A percentile compares a stretch with the other conserved stretches of the same genome.
Conservation (phyloP, 495 filamentous ascomycete species). For the Pseudoneurospora amorphoporcata region DNA sequence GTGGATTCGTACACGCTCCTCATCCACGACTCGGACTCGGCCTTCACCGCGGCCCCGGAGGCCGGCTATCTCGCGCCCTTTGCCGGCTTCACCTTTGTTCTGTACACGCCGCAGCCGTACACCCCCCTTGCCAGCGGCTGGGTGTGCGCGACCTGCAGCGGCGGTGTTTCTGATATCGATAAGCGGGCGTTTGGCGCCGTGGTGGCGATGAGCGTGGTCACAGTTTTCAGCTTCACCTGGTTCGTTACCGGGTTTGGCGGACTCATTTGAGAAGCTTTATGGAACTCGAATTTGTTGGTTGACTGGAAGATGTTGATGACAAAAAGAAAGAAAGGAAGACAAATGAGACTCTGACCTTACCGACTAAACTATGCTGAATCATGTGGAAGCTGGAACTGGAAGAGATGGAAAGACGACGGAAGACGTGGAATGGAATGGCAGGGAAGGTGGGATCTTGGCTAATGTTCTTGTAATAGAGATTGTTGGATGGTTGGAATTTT, state of each 20-base stretch:
- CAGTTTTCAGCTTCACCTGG: slow-evolving; percentile 78
- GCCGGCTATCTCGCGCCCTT: slow-evolving; percentile 64
- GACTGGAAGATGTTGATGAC: slow-evolving; percentile 1
- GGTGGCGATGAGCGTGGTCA: slow-evolving; percentile 63
- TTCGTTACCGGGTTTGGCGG: slow-evolving; percentile 61
- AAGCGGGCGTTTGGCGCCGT: slow-evolving; percentile 59
- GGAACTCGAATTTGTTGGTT: not conserved
- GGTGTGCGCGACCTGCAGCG: slow-evolving; percentile 61
- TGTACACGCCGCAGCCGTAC: slow-evolving; percentile 66
- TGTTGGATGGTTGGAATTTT: not conserved
- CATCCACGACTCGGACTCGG: slow-evolving; percentile 63
- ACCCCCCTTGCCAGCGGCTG: slow-evolving; percentile 46
- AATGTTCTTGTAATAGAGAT: not conserved
- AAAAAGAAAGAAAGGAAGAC: not conserved
- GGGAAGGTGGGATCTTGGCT: not conserved
- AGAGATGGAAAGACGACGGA: not conserved
- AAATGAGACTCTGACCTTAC: not conserved
- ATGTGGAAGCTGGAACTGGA: not conserved
- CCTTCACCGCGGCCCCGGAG: slow-evolving; percentile 48
- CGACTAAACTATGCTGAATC: not conserved
- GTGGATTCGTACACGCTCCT: slow-evolving; percentile 75
- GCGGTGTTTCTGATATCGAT: slow-evolving; percentile 54
- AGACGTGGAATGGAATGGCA: not conserved
- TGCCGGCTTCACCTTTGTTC: slow-evolving; percentile 59
- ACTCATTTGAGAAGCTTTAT: slow-evolving; percentile 27